Evolutionary conservation across 192 early-diverging fungal genomes (phyloP).

Genomic region (Radiomyces spectabilis): DNA sequence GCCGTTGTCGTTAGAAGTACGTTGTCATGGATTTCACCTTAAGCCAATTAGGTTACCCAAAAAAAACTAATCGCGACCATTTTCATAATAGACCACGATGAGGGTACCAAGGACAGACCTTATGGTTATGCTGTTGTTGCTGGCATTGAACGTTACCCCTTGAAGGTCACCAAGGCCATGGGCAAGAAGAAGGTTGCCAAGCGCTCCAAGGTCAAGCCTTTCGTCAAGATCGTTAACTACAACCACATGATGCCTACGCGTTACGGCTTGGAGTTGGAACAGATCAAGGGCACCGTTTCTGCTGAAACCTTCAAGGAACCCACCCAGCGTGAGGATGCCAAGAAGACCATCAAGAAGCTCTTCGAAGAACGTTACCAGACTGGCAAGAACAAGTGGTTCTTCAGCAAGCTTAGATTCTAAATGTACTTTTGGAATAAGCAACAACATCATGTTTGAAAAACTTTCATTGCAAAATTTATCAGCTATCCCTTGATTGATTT

Average conservation of each 20-base stretch:
- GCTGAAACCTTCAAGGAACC: conserved; percentile 93
- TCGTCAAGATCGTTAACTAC: conserved; percentile 99
- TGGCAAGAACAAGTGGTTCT: conserved; percentile 99
- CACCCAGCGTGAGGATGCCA: conserved; percentile 80
- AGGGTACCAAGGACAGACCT: conserved; percentile 93
- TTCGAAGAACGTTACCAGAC: conserved; percentile 96
- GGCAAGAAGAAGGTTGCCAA: conserved; percentile 92
- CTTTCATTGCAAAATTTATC: no score
- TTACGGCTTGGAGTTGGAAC: conserved; percentile 93
- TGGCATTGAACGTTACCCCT: conserved; percentile 94
- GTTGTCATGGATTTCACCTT: conserved; percentile 21
- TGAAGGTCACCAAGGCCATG: conserved; percentile 96
- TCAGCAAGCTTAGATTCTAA: conserved; percentile 98
- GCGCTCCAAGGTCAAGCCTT: conserved; percentile 98
- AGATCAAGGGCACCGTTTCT: conserved; percentile 82
- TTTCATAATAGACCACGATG: conserved; percentile 64
- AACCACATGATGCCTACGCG: conserved; percentile 99
- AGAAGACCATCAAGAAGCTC: conserved; percentile 93
- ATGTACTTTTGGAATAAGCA: no score
- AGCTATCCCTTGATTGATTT: no score
- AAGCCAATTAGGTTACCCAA: no score
- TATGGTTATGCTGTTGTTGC: conserved; percentile 98
- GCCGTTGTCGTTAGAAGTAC: conserved; percentile 93
- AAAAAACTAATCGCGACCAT: no score
- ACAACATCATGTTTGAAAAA: no score